Evolutionary conservation across 139 green algal genomes (phyloP).

Genomic region (Picochlorum sp.): DNA sequence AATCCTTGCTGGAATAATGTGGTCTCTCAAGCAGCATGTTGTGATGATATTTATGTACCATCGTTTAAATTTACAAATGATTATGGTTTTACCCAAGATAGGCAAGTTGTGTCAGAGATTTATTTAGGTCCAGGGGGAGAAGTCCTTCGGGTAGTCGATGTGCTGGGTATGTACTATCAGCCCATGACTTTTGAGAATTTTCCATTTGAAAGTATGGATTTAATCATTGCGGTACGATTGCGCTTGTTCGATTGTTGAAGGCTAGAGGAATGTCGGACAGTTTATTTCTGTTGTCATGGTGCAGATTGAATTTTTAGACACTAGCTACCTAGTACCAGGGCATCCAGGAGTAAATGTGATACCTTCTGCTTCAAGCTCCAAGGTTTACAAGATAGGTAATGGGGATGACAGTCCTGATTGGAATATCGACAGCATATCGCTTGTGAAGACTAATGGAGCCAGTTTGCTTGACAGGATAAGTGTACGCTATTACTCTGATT

Average conservation of each 20-base stretch:
- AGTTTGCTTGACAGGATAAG: neutral
- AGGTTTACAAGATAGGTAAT: neutral
- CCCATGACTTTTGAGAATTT: neutral
- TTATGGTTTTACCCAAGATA: constrained; percentile 7
- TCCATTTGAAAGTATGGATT: constrained; percentile 2
- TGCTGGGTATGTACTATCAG: neutral
- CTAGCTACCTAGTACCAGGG: neutral
- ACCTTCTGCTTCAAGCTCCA: neutral
- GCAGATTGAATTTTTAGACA: neutral
- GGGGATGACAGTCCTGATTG: neutral
- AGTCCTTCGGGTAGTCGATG: neutral
- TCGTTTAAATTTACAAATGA: constrained; percentile 40
- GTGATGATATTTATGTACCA: constrained; percentile 16
- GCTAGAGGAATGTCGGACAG: neutral
- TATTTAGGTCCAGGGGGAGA: neutral
- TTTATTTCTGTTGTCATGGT: constrained; percentile 7
- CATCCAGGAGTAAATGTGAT: neutral
- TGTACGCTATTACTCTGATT: neutral
- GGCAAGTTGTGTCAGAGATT: constrained; percentile 10
- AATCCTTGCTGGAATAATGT: neutral
- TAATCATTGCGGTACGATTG: constrained; percentile 4
- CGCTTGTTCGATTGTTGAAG: neutral
- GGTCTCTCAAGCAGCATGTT: neutral
- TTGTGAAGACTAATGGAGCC: neutral
- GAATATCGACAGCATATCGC: neutral